Evolutionary conservation across 352 stramenopile species (phyloP), one percentile per base, ranked within the genome.

Genomic region (Peronospora destructor): DNA sequence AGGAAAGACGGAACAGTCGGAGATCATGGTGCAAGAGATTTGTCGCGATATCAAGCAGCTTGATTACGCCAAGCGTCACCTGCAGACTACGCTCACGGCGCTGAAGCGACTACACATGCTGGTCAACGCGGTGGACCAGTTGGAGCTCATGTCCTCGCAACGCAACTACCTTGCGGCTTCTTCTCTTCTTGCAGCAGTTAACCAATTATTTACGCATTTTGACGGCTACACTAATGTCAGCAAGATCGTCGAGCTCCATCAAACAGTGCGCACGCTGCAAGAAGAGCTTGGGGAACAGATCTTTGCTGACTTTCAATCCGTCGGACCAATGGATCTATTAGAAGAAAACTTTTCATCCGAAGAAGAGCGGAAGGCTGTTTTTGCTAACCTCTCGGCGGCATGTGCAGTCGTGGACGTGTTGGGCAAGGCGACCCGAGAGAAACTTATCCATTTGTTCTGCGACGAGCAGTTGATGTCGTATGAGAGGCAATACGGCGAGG

Each of bases 21-120:
- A 99, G 65, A 64, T 89, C 35, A 98, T 98, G 73, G 96, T 99
- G 8, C 73, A 98, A 47, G 94, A 98, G 69, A 98, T 99, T 43
- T 99, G 95, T 45, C 76, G 88, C 19, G 96, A 99, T 68, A 98
- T 99, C 66, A 98, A 98, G 68, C 87, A 97, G 49, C 80, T 99
- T 8, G 96, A 99, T 82, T 96, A 94, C 60, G 95, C 96, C 35
- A 99, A 99, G 67, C 83, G 86, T 14, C 94, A 99, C 52, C 75
- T 99, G 48, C 91, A 97, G 66, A 84, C 77, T 13, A 97, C 91
- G 10, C 95, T 98, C 36, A 97, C 91, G 9, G 91, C 95, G 1
- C 66, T 99, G 7, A 98, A 99, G 63, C 71, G 94, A 13, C 71
- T 99, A 32, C 95, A 99, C 67, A 99, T 99, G 96, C 73, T 99